Evolutionary conservation across 106 monocot species (phyloP).

Genomic region (Gastrodia elata): DNA sequence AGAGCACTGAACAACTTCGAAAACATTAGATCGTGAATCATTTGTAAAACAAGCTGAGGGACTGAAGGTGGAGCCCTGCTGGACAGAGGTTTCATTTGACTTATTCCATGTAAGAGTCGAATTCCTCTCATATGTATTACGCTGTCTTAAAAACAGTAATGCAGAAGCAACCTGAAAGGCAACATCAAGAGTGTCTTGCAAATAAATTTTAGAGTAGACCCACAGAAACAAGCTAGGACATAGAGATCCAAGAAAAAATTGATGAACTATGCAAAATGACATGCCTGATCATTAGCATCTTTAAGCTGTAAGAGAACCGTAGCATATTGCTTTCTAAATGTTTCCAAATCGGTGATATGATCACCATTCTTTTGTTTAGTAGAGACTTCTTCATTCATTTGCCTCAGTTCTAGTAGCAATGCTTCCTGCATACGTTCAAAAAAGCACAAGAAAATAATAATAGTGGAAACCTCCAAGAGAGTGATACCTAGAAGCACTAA

Average conservation of each 20-base stretch:
- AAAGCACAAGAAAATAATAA: neutral
- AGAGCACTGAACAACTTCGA: slow-evolving; percentile 66
- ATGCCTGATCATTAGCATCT: slow-evolving; percentile 85
- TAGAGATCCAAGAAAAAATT: slow-evolving; percentile 5
- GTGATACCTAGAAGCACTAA: neutral
- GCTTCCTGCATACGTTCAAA: slow-evolving; percentile 52
- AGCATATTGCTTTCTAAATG: slow-evolving; percentile 86
- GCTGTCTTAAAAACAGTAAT: slow-evolving; percentile 62
- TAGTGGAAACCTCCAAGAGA: neutral
- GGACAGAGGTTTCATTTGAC: slow-evolving; percentile 30
- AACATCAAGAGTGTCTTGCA: neutral
- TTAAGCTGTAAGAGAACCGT: slow-evolving; percentile 85
- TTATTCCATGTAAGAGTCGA: slow-evolving; percentile 34
- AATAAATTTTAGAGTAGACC: neutral
- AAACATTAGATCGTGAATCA: slow-evolving; percentile 56
- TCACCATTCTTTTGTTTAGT: slow-evolving; percentile 61
- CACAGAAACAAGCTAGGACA: neutral
- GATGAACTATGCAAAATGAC: slow-evolving; percentile 6
- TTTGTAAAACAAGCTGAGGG: slow-evolving; percentile 22
- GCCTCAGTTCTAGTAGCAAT: slow-evolving; percentile 63
- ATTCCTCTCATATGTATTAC: slow-evolving; percentile 71
- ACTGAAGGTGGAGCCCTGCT: slow-evolving; percentile 39
- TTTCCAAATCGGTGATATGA: slow-evolving; percentile 54
- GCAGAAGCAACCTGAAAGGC: slow-evolving; percentile 62
- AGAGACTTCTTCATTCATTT: slow-evolving; percentile 92